These are phyloP conservation scores for Fraxinus paxiana DNA, from an alignment of 305 asterid species.

Conservation along the genomic window DNA sequence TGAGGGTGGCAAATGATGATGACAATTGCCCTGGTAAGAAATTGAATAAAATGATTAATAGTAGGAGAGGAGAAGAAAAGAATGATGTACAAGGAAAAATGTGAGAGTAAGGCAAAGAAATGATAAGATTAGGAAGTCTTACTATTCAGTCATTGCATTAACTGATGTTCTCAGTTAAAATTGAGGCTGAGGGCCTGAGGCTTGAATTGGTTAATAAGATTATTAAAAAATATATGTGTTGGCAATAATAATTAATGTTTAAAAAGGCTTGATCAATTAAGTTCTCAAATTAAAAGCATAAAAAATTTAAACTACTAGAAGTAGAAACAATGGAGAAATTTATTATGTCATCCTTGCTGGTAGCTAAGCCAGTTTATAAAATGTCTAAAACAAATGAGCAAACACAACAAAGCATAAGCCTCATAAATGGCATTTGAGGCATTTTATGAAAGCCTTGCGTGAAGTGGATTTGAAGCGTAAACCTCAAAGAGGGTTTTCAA, in stretches of 20 bases:
- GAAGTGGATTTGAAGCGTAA: not conserved
- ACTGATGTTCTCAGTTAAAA: not conserved
- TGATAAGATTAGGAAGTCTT: not conserved
- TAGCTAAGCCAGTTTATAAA: not conserved
- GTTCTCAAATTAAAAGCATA: not conserved
- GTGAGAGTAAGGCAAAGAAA: not conserved
- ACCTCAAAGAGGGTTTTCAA: not conserved
- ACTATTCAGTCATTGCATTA: not conserved
- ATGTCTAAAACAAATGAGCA: not conserved
- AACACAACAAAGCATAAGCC: not conserved
- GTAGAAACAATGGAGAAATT: not conserved
- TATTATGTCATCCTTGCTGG: not conserved
- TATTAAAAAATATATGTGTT: not conserved
- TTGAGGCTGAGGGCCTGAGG: not conserved
- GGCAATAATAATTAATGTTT: not conserved
- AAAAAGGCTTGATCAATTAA: not conserved
- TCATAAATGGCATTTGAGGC: not conserved
- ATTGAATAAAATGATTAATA: not conserved
- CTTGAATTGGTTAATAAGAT: not conserved
- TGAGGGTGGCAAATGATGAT: not conserved
- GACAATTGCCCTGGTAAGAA: not conserved
- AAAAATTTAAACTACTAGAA: not conserved
- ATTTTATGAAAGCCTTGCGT: not conserved
- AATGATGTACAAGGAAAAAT: not conserved
- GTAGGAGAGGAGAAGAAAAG: not conserved